Percentiles rank a stretch among this genome's conserved stretches.
These are phyloP conservation scores for Xylaria acuta DNA, from an alignment of 495 filamentous ascomycete species.

Conservation along the genomic window DNA sequence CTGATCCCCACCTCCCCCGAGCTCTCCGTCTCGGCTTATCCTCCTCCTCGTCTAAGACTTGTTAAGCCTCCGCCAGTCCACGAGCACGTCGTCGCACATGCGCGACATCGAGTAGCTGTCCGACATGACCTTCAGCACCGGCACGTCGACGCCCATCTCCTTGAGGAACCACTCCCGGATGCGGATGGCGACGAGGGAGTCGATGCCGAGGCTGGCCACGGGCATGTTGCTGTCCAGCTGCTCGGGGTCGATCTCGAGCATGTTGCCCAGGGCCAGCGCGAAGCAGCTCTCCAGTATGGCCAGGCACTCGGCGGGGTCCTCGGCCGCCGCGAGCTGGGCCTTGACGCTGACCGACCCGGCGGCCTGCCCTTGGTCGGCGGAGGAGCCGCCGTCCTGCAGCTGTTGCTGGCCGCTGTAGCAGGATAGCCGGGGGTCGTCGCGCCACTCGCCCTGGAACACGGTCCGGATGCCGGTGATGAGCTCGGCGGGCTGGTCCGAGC, in stretches of 20 bases:
- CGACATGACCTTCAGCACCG: constrained; percentile 32
- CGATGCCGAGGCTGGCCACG: constrained; percentile 31
- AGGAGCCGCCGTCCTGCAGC: background rate
- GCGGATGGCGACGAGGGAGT: constrained; percentile 46
- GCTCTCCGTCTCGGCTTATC: background rate
- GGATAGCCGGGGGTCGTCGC: background rate
- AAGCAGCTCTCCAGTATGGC: background rate
- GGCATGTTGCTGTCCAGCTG: background rate
- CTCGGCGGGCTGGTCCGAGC: background rate
- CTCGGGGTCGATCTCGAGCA: background rate
- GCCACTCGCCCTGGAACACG: background rate
- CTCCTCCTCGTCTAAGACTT: background rate
- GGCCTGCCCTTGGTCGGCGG: background rate
- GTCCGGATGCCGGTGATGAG: background rate
- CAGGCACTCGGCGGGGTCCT: background rate
- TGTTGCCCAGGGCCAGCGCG: background rate
- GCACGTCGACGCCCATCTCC: constrained; percentile 33
- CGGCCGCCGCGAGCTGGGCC: background rate
- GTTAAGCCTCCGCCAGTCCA: background rate
- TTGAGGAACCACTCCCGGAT: constrained; percentile 44
- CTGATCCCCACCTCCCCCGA: background rate
- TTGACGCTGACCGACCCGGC: background rate
- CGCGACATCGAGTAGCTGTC: background rate
- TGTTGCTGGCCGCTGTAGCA: background rate
- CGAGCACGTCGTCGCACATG: background rate